These are phyloP conservation scores for Lipomyces kockii DNA, from an alignment of 805 yeast species.

Conservation along the genomic window DNA sequence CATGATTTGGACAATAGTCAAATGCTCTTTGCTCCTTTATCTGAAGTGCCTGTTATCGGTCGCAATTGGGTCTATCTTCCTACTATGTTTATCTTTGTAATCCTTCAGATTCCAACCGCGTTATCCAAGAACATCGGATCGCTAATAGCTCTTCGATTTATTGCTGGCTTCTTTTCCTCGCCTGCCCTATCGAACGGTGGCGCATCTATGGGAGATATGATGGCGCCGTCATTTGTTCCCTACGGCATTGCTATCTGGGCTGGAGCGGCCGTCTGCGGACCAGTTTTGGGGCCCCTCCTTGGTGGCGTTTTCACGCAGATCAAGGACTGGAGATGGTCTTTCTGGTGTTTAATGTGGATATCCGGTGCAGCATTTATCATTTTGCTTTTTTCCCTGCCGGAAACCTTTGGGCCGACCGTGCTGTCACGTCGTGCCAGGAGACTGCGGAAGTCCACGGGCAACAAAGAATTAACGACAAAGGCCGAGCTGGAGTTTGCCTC, in stretches of 20 bases:
- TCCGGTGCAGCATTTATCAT: conserved; percentile 48
- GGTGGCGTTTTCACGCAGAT: conserved; percentile 58
- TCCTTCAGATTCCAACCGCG: conserved; percentile 62
- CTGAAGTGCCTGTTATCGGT: conserved; percentile 60
- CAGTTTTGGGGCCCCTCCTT: conserved; percentile 59
- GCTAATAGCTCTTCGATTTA: conserved; percentile 54
- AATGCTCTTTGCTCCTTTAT: conserved; percentile 60
- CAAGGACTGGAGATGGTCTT: conserved; percentile 55
- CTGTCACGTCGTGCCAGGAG: conserved; percentile 56
- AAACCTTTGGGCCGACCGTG: conserved; percentile 54
- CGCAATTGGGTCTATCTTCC: conserved; percentile 56
- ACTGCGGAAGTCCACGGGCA: conserved; percentile 55
- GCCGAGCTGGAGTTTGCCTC: conserved; percentile 32
- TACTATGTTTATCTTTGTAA: conserved; percentile 53
- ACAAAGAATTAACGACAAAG: conserved; percentile 50
- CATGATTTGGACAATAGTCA: conserved; percentile 55
- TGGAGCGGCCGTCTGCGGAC: conserved; percentile 58
- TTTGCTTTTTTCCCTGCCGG: conserved; percentile 54
- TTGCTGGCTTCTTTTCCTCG: conserved; percentile 62
- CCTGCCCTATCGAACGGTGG: conserved; percentile 66
- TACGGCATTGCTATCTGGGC: conserved; percentile 59
- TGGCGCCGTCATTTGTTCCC: conserved; percentile 51
- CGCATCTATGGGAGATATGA: conserved; percentile 59
- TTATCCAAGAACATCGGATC: conserved; percentile 56
- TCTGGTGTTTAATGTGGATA: conserved; percentile 44